phyloP scores from a whole-genome alignment of 2,329 filamentous ascomycete genomes.

The Colletotrichum sp. region DNA sequence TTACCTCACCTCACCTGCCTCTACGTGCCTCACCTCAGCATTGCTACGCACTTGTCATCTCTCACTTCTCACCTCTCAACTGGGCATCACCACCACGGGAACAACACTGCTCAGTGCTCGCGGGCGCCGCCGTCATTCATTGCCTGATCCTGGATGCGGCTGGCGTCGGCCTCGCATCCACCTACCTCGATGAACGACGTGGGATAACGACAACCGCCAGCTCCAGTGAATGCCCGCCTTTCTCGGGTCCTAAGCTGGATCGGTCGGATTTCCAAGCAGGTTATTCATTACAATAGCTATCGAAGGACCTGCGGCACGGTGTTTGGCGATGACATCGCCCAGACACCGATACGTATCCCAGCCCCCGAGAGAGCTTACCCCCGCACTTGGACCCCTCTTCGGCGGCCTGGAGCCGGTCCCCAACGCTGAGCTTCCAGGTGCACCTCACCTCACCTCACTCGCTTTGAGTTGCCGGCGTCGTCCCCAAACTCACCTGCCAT shows the following conservation, averaged over 20 bases:
- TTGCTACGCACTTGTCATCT: not conserved
- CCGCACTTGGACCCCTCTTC: not conserved
- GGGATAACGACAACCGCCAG: not conserved
- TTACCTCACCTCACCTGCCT: not conserved
- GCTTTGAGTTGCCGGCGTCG: not conserved
- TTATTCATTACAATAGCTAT: not conserved
- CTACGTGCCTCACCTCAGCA: not conserved
- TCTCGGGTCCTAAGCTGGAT: not conserved
- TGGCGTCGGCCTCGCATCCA: conserved; percentile 14
- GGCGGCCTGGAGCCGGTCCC: not conserved
- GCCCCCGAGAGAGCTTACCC: not conserved
- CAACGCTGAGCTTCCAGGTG: not conserved
- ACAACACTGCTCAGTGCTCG: not conserved
- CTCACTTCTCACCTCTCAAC: not conserved
- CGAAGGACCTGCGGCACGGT: not conserved
- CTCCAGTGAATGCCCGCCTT: not conserved
- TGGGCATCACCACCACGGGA: not conserved
- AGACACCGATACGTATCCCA: not conserved
- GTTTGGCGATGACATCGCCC: not conserved
- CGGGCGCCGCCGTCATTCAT: not conserved
- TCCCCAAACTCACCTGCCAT: not conserved
- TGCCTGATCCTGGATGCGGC: conserved; percentile 6
- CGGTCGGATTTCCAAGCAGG: not conserved
- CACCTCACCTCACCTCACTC: not conserved
- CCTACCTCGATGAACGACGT: not conserved